A percentile compares a stretch with the other conserved stretches of the same genome.
Conservation (phyloP, 805 yeast species). For the Metschnikowia amazonensis region DNA sequence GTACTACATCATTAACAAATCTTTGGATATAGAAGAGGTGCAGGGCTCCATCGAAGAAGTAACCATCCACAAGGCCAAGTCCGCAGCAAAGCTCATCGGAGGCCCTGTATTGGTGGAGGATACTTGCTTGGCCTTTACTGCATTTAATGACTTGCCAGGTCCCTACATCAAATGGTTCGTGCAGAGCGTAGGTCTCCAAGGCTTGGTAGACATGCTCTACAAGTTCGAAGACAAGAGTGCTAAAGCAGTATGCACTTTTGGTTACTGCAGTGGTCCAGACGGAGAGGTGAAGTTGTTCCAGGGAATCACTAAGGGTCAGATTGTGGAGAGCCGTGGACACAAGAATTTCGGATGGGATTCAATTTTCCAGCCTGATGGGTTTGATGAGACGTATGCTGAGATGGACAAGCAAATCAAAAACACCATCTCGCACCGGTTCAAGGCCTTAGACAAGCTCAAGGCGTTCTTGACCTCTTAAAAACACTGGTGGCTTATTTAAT, state of each 20-base stretch:
- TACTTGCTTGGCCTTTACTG: slow-evolving; percentile 82
- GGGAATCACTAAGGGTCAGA: slow-evolving; percentile 77
- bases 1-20: slow-evolving; percentile 53
- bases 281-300: slow-evolving; percentile 70
- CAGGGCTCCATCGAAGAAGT: slow-evolving; percentile 87
- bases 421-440: slow-evolving; percentile 79
- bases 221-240: slow-evolving; percentile 85
- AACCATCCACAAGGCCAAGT: slow-evolving; percentile 70
- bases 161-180: slow-evolving; percentile 95
- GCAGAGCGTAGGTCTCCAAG: slow-evolving; percentile 66
- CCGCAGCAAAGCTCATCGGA: slow-evolving; percentile 58
- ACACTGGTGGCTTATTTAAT: too few species aligned
- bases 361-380: slow-evolving; percentile 79
- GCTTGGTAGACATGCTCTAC: slow-evolving; percentile 70
- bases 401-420: slow-evolving; percentile 77
- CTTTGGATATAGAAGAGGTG: slow-evolving; percentile 81
- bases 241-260: slow-evolving; percentile 87
- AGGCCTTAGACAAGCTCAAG: slow-evolving; percentile 72
- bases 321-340: slow-evolving; percentile 77
- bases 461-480: slow-evolving; percentile 40
- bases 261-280: slow-evolving; percentile 82
- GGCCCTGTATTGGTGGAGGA: slow-evolving; percentile 96
- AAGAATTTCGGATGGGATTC: slow-evolving; percentile 92
- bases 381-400: slow-evolving; percentile 72
- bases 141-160: slow-evolving; percentile 82